Base-by-base conservation (phyloP, 2,329 filamentous ascomycete genomes). In the Xylariales sp. region DNA sequence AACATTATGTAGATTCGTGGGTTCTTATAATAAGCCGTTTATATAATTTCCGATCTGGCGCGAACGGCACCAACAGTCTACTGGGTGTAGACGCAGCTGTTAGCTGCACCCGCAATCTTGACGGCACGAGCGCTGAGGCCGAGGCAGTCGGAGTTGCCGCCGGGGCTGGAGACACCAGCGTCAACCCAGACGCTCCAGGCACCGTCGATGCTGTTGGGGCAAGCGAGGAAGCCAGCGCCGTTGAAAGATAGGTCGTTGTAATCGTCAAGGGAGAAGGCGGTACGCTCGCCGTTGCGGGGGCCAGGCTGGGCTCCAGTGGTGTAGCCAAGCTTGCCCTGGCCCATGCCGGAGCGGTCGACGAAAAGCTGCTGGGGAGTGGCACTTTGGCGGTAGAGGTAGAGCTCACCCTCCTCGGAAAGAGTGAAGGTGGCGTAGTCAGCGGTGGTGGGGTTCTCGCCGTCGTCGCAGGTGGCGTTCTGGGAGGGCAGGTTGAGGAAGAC, bases 281-380 rank as follows among this genome's bases (percentile, higher is more conserved):
- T 80, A 61, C 79, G 78, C 80, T 89, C 84, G 32, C 67, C 76
- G 74, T 85, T 83, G 41, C 71, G 72, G 36, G 82, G 80, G 0
- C 78, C 64, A 6, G 72, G 63, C 71, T 82, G 72, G 46, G 72
- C 82, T 49, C 83, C 83, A 3, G 82, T 85, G 41, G 82, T 82
- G 80, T 87, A 90, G 49, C 83, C 82, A 49, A 89, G 73, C 28
- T 80, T 78, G 58, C 88, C 88, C 71, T 86, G 84, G 70, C 85
- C 87, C 86, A 88, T 88, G 73, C 86, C 87, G 53, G 85, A 87
- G 52, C 84, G 83, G 76, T 90, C 87, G 48, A 83, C 83, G 69
- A 74, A 89, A 58, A 86, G 66, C 72, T 84, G 78, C 79, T 89
- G 87, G 2, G 78, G 77, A 52, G 78, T 79, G 4, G 77, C 79